These are phyloP conservation scores for Candida freyschussii DNA, from an alignment of 1,139 yeast genomes.

Conservation along the genomic window DNA sequence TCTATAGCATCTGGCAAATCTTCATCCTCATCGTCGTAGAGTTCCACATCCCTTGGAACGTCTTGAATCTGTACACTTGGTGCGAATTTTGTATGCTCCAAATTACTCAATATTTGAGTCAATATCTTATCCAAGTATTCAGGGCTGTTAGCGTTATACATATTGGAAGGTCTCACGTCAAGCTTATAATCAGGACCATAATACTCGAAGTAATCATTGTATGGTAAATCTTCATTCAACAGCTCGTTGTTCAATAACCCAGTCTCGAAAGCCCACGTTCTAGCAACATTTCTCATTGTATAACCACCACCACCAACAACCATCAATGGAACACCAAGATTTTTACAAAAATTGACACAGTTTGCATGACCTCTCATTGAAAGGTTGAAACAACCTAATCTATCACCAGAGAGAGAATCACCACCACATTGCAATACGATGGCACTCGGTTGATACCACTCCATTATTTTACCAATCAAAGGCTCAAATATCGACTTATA, in stretches of 20 bases:
- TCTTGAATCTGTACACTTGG: slow-evolving; percentile 93
- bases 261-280: slow-evolving; percentile 95
- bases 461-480: slow-evolving; percentile 72
- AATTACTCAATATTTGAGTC: slow-evolving; percentile 68
- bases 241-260: slow-evolving; percentile 79
- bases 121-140: slow-evolving; percentile 86
- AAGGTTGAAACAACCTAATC: slow-evolving; percentile 87
- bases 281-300: slow-evolving; percentile 93
- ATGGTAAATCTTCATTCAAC: slow-evolving; percentile 81
- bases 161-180: slow-evolving; percentile 91
- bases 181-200: slow-evolving; percentile 93
- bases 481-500: slow-evolving; percentile 88
- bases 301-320: slow-evolving; percentile 98
- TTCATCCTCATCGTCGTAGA: slow-evolving; percentile 77
- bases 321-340: slow-evolving; percentile 83
- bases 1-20: slow-evolving; percentile 72
- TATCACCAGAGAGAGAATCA: slow-evolving; percentile 86
- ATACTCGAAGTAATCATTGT: slow-evolving; percentile 94
- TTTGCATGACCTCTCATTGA: slow-evolving; percentile 94
- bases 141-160: slow-evolving; percentile 94
- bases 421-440: slow-evolving; percentile 93
- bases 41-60: slow-evolving; percentile 85
- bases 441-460: slow-evolving; percentile 92
- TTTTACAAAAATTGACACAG: slow-evolving; percentile 85
- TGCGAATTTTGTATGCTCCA: slow-evolving; percentile 87